Evolutionary conservation across 768 basidiomycete genomes (phyloP), one percentile per base, ranked within the genome.

Genomic region (Naganishia friedmannii): DNA sequence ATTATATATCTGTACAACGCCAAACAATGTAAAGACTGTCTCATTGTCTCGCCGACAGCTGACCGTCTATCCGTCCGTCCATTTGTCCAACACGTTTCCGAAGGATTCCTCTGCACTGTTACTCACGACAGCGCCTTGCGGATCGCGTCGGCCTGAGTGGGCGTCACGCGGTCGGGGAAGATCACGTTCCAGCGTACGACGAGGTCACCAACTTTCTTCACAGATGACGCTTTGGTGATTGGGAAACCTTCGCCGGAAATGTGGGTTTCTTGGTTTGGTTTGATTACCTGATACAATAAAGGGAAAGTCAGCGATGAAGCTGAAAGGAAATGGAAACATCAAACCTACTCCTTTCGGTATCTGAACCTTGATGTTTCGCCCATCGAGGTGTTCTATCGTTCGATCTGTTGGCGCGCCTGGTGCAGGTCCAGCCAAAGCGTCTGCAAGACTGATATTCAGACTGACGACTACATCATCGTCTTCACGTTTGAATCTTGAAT

Each of bases 181-280:
- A 87, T 84, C 26, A 95, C 86, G 51, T 95, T 90, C 79, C 83
- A 92, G 72, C 85, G 86, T 57, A 95, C 85, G 58, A 90, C 83
- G 65, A 97, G 79, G 81, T 97, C 91, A 0, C 95, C 95, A 82
- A 90, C 92, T 72, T 83, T 86, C 82, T 84, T 86, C 69, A 83
- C 83, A 53, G 83, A 84, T 21, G 88, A 88, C 70, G 88, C 89
- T 80, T 91, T 93, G 69, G 92, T 85, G 56, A 93, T 88, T 2
- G 94, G 93, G 76, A 78, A 80, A 21, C 76, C 76, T 74, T 96
- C 92, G 1, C 88, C 89, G 1, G 83, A 56, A 3, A 96, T 80
- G 31, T 83, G 85, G 23, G 87, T 90, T 79, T 89, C 86, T 82
- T 88, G 86, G 8, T 88, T 89, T 3, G 80, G 80, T 67, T 79